Evolutionary conservation across 2,329 filamentous ascomycete genomes (phyloP), one percentile per base, ranked within the genome.

Genomic region (Aspergillus sp.): DNA sequence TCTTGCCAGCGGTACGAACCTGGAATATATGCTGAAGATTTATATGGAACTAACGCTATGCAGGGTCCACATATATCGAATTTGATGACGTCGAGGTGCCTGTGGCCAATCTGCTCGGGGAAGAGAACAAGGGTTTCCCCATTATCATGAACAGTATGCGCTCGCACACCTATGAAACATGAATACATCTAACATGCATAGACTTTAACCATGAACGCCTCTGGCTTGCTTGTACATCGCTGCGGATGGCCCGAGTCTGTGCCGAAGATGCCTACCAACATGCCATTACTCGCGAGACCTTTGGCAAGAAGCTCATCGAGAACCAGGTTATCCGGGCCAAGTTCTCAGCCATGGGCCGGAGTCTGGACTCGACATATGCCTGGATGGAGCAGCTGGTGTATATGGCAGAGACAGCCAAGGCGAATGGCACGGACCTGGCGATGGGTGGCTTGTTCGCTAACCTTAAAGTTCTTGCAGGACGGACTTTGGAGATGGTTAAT

Each of bases 81-180:
- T 92, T 90, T 72, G 88, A 92, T 73, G 87, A 51, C 62, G 90
- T 91, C 70, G 90, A 90, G 77, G 90, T 93, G 0, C 90, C 90
- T 0, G 86, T 84, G 0, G 82, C 85, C 69, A 86, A 93, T 73
- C 78, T 93, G 9, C 79, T 95, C 9, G 90, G 90, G 56, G 77
- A 88, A 70, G 90, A 93, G 76, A 85, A 92, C 78, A 88, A 91
- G 75, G 90, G 90, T 4, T 91, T 93, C 67, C 83, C 86, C 55
- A 89, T 93, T 35, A 90, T 93, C 66, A 80, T 93, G 67, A 85
- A 83, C 74, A 93, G 66, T 67, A 55, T 4, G 27, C 9, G 66
- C 17, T 11, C 6, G 6, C 48, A 2, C 21, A 4, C 46, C 11
- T 44, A 17, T 17, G 4, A 5, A 5, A 5, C 24, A n/a, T n/a